Conservation (phyloP, 805 yeast genomes). For the Candida arabinofermentans region DNA sequence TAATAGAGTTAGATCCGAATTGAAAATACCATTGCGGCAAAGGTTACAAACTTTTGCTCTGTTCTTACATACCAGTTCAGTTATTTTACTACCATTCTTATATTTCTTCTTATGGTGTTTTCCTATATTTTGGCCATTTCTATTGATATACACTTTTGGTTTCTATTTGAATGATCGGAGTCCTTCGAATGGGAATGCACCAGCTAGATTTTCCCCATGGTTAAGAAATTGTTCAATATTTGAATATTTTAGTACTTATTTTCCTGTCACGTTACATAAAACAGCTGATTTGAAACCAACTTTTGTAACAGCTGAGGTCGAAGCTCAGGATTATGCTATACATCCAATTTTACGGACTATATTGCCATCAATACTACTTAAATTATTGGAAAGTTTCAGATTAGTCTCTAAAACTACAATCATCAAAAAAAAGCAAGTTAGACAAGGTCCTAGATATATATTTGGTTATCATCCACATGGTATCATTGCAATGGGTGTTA, state of each 20-base stretch:
- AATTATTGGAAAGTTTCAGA: background rate
- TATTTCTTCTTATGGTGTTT: conserved; percentile 57
- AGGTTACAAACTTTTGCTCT: conserved; percentile 66
- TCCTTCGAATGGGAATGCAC: conserved; percentile 69
- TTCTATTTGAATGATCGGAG: conserved; percentile 60
- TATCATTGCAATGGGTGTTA: conserved; percentile 85
- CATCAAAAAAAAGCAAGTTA: conserved; percentile 23
- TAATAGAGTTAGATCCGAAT: conserved; percentile 48
- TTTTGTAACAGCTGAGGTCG: conserved; percentile 32
- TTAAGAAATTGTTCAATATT: conserved; percentile 58
- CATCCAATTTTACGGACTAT: background rate
- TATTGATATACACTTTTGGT: conserved; percentile 57
- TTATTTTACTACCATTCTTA: conserved; percentile 52
- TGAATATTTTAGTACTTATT: conserved; percentile 72
- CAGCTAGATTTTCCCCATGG: conserved; percentile 50
- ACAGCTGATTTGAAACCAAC: conserved; percentile 73
- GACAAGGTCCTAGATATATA: conserved; percentile 70
- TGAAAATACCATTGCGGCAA: conserved; percentile 49
- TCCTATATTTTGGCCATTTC: conserved; percentile 51
- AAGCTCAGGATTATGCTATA: conserved; percentile 6
- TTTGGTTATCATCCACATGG: conserved; percentile 98
- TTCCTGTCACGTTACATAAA: conserved; percentile 72
- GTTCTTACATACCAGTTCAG: conserved; percentile 69
- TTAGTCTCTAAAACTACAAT: conserved; percentile 1
- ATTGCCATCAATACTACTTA: conserved; percentile 6